These are phyloP conservation scores for Vitis cinerea DNA, from an alignment of 164 flowering plant genomes.

Conservation along the genomic window DNA sequence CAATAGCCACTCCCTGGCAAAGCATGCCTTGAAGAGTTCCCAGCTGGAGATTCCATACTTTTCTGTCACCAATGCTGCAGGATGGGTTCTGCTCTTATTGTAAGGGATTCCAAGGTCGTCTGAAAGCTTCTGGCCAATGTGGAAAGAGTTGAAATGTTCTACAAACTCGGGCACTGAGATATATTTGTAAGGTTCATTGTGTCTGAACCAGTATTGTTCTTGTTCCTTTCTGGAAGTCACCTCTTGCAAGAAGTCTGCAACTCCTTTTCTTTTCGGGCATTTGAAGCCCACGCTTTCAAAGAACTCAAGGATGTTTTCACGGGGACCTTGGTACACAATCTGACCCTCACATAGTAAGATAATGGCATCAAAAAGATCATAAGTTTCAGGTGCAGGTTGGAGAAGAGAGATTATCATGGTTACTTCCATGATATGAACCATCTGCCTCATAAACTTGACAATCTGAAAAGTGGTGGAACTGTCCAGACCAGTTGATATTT, in stretches of 20 bases:
- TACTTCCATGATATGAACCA: slow-evolving; percentile 60
- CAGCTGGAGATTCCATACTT: slow-evolving; percentile 35
- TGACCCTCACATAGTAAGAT: slow-evolving; percentile 56
- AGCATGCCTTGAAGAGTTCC: slow-evolving; percentile 47
- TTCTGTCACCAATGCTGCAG: slow-evolving; percentile 36
- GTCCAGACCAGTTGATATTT: slow-evolving; percentile 71
- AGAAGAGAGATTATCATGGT: slow-evolving; percentile 66
- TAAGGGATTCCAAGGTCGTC: slow-evolving; percentile 26
- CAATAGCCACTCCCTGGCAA: slow-evolving; percentile 46
- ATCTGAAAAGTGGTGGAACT: slow-evolving; percentile 77
- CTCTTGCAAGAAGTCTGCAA: slow-evolving; percentile 67
- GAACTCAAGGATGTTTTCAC: slow-evolving; percentile 47
- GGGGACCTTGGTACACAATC: slow-evolving; percentile 52
- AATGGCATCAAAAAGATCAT: slow-evolving; percentile 62
- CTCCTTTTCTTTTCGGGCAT: slow-evolving; percentile 65
- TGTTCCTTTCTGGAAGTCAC: slow-evolving; percentile 58
- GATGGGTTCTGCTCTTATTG: slow-evolving; percentile 29
- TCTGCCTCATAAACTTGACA: slow-evolving; percentile 50
- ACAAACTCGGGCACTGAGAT: slow-evolving; percentile 32
- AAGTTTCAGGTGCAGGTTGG: slow-evolving; percentile 74
- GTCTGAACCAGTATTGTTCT: slow-evolving; percentile 46
- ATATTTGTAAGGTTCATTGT: slow-evolving; percentile 27
- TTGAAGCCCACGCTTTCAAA: slow-evolving; percentile 56
- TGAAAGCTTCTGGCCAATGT: slow-evolving; percentile 28
- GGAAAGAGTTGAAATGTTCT: slow-evolving; percentile 27